Conservation (phyloP, 805 yeast species). For the Metschnikowia continentalis region DNA sequence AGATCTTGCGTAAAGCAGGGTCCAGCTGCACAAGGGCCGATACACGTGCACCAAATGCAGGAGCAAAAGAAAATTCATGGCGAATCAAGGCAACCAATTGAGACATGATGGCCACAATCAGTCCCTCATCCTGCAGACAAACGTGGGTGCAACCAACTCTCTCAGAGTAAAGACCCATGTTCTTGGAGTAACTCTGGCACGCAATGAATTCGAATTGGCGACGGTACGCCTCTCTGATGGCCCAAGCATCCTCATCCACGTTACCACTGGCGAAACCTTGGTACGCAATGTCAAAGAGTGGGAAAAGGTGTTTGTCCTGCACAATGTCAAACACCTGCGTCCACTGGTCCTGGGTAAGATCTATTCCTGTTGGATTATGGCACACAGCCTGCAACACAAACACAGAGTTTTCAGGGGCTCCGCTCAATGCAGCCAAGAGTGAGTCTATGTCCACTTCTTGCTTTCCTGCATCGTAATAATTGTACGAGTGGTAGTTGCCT, state of each 20-base stretch:
- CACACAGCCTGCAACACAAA: conserved; percentile 41
- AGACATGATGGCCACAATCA: conserved; percentile 18
- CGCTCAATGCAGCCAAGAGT: conserved; percentile 22
- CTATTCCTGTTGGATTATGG: conserved; percentile 45
- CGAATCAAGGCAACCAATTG: conserved; percentile 33
- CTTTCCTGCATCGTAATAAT: conserved; percentile 28
- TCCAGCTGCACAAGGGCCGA: conserved; percentile 30
- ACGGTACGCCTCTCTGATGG: conserved; percentile 31
- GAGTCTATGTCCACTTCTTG: conserved; percentile 29
- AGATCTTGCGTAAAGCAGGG: conserved; percentile 21
- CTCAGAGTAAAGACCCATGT: conserved; percentile 40
- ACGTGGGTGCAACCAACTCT: conserved; percentile 38
- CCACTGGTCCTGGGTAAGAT: conserved; percentile 37
- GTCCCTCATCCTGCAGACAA: conserved; percentile 7
- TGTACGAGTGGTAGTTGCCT: conserved; percentile 23
- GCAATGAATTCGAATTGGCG: conserved; percentile 22
- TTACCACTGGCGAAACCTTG: conserved; percentile 38
- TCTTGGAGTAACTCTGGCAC: conserved; percentile 39
- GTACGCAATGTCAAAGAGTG: conserved; percentile 39
- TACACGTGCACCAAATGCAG: conserved; percentile 45
- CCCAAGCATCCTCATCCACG: conserved; percentile 33
- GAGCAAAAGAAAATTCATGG: conserved; percentile 43
- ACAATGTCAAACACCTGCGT: conserved; percentile 23
- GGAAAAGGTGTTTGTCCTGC: conserved; percentile 23
- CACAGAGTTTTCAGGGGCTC: conserved; percentile 30